Evolutionary conservation across 192 early-diverging fungal species (phyloP), one percentile per base, ranked within the genome.

Genomic region (Coemansia sp.): DNA sequence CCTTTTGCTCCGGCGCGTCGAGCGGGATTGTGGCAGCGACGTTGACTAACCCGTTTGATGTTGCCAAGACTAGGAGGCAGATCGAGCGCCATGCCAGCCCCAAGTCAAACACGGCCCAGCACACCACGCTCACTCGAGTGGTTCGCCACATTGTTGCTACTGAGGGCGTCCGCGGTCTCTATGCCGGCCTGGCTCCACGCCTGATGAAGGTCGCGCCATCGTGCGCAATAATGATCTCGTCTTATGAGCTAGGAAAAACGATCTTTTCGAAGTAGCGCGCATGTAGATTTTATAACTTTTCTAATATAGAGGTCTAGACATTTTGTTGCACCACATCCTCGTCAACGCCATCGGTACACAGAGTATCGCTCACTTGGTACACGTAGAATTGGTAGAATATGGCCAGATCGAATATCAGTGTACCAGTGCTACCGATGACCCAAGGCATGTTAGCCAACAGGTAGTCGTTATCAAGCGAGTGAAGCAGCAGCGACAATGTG

Each of bases 201-300:
- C 76, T 95, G 20, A 85, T 90, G 53, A 96, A 94, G 70, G 88
- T 95, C 1, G 93, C 93, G 28, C 92, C 93, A 2, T 91, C 92
- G 10, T 96, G 96, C 73, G 96, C 93, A 0, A 93, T 98, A 55
- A 97, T 98, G 95, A 97, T 98, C 43, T 93, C 92, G 0, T 87
- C 85, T n/a, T 93, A 93, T 59, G 91, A 91, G 71, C 66, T 87
- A 18, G 90, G 90, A 14, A 92, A 90, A 58, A 39, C 56, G n/a
- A 4, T 74, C 28, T 59, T 82, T 50, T 9, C 26, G 42, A 43
- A 45, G n/a, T 64, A 36, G 34, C 13, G 34, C 13, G 20, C 12
- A 20, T 18, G 13, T 13, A 62, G 10, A 26, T 26, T 26, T 50
- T 48, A 23, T 13, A 10, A 47, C 18, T 23, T 7, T 9, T 47